These are phyloP conservation scores for Speleostelium caveatum DNA, from an alignment of 78 protist genomes.

Conservation along the genomic window DNA sequence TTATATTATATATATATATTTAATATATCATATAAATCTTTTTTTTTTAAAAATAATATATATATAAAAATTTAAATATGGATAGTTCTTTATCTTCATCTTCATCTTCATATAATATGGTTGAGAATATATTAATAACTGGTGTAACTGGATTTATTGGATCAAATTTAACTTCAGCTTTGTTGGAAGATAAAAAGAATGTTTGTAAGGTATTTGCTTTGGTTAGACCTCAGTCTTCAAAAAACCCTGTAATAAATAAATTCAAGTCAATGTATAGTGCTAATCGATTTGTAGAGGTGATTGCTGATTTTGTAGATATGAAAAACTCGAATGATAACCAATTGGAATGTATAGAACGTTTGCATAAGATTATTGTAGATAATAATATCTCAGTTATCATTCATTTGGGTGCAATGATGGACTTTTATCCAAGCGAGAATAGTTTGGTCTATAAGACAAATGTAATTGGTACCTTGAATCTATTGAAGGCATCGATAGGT, in stretches of 20 bases:
- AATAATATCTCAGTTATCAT: slow-evolving; percentile 9
- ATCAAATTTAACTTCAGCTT: slow-evolving; percentile 12
- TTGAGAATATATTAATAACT: slow-evolving; percentile 47
- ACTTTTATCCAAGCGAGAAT: slow-evolving; percentile 30
- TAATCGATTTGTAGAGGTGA: neutral
- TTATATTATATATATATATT: neutral
- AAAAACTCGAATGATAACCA: neutral
- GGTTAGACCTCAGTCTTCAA: slow-evolving; percentile 10
- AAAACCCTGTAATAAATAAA: neutral
- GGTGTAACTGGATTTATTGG: slow-evolving; percentile 64
- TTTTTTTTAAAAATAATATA: neutral
- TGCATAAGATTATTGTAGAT: neutral
- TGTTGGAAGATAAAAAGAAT: neutral
- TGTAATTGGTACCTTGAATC: slow-evolving; percentile 49
- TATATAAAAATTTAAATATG: neutral
- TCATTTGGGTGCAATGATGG: slow-evolving; percentile 63
- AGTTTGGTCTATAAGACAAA: slow-evolving; percentile 15
- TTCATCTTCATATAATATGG: neutral
- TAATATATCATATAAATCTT: neutral
- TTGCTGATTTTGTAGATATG: slow-evolving; percentile 47
- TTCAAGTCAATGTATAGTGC: neutral
- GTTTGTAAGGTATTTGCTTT: slow-evolving; percentile 44
- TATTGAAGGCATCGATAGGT: slow-evolving; percentile 42
- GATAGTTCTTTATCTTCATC: neutral
- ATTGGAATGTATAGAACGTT: neutral